These are phyloP conservation scores for Suhomyces pyralidae DNA, from an alignment of 805 yeast species.

Conservation along the genomic window DNA sequence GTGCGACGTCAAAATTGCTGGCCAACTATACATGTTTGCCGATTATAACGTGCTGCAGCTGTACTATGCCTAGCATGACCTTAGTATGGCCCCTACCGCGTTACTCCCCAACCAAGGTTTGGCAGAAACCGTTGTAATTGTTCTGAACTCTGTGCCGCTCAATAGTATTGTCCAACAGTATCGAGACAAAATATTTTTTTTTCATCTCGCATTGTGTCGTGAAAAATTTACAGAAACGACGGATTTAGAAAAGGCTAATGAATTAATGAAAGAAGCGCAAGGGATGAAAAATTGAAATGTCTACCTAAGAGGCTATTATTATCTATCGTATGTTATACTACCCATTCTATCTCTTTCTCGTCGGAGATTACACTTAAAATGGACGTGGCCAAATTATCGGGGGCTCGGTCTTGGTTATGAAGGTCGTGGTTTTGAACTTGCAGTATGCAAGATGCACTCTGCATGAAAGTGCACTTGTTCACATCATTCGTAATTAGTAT, in stretches of 20 bases:
- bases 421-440: not conserved
- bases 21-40: not conserved
- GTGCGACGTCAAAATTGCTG: not conserved
- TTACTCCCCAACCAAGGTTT: not conserved
- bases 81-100: not conserved
- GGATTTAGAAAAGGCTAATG: not conserved
- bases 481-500: not conserved
- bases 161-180: not conserved
- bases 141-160: not conserved
- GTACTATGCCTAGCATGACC: not conserved
- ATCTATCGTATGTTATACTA: slow-evolving; percentile 3
- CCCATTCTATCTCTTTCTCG: slow-evolving; percentile 15
- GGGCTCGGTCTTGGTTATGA: not conserved
- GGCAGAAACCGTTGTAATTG: not conserved
- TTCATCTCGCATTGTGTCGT: not conserved
- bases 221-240: not conserved
- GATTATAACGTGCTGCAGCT: not conserved
- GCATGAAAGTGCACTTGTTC: not conserved
- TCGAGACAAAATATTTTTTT: not conserved
- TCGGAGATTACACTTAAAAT: slow-evolving; percentile 14
- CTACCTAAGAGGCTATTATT: not conserved
- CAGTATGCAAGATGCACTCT: not conserved
- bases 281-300: not conserved
- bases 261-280: not conserved
- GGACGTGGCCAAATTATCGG: slow-evolving; percentile 13